Evolutionary conservation across 345 rosid species (phyloP).

Genomic region (Salix exigua): DNA sequence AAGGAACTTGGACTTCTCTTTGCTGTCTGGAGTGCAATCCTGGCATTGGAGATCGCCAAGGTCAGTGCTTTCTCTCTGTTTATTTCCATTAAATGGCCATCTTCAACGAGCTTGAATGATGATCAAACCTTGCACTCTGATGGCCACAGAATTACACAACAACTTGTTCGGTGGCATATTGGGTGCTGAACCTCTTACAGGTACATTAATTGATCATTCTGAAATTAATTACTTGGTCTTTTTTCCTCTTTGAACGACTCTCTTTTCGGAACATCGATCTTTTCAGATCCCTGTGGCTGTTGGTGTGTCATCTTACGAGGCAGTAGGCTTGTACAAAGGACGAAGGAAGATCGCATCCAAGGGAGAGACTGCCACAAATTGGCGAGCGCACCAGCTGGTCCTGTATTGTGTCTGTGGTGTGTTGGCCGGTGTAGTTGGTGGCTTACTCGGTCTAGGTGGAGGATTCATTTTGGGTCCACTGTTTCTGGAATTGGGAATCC

Average conservation of each 20-base stretch:
- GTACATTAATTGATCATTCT: constrained; percentile 23
- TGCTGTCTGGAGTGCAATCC: constrained; percentile 38
- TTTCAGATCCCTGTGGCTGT: constrained; percentile 69
- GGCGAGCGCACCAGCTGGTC: constrained; percentile 42
- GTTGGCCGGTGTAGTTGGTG: constrained; percentile 70
- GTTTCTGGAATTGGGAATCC: constrained; percentile 50
- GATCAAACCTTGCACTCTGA: constrained; percentile 1
- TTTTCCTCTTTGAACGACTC: background rate
- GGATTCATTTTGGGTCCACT: constrained; percentile 82
- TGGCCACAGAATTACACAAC: constrained; percentile 47
- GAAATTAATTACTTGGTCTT: background rate
- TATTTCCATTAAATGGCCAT: background rate
- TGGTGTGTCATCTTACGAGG: constrained; percentile 59
- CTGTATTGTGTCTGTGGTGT: constrained; percentile 54
- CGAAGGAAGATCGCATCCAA: constrained; percentile 57
- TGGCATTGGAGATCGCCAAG: constrained; percentile 40
- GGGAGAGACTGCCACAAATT: constrained; percentile 42
- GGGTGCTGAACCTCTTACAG: constrained; percentile 65
- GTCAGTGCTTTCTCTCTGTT: constrained; percentile 12
- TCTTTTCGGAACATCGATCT: background rate
- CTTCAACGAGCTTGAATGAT: constrained; percentile 6
- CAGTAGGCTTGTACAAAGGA: constrained; percentile 63
- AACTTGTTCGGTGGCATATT: constrained; percentile 57
- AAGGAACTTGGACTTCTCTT: constrained; percentile 42
- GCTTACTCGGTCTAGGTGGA: constrained; percentile 77